A percentile compares a stretch with the other conserved stretches of the same genome.
phyloP scores from a whole-genome alignment of 345 rosid genomes.

The Mallotus nudiflorus region DNA sequence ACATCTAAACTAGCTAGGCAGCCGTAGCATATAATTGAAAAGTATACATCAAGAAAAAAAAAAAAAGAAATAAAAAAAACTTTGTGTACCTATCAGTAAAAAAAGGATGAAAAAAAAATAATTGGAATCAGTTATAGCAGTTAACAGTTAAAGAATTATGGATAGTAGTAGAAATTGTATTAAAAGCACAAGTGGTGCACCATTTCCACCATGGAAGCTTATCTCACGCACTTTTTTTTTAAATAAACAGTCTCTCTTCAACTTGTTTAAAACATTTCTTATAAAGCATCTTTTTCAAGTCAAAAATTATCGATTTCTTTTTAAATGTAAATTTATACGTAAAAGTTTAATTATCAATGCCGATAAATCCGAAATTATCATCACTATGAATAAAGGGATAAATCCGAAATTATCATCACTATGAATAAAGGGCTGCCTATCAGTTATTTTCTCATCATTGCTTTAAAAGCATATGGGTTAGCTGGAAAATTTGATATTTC shows the following conservation, averaged over 20 bases:
- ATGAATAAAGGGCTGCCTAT: no score
- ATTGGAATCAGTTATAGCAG: slow-evolving; percentile 31
- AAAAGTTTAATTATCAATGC: no score
- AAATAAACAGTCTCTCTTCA: neutral
- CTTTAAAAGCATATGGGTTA: no score
- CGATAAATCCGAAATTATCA: no score
- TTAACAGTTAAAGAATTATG: slow-evolving; percentile 14
- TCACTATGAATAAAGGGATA: no score
- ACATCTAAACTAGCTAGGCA: slow-evolving; percentile 9
- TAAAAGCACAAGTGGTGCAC: slow-evolving; percentile 26
- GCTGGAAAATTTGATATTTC: no score
- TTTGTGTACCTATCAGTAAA: slow-evolving; percentile 22
- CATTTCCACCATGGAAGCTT: slow-evolving; percentile 21
- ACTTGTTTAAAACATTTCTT: neutral
- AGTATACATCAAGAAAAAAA: no score
- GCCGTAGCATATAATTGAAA: neutral
- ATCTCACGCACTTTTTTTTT: slow-evolving; percentile 8
- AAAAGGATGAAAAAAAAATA: slow-evolving; percentile 6
- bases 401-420: no score
- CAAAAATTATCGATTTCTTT: slow-evolving; percentile 3
- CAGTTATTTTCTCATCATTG: no score
- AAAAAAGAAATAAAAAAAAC: neutral
- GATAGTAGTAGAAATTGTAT: slow-evolving; percentile 4
- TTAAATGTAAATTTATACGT: no score
- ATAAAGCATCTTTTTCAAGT: slow-evolving; percentile 19